Percentiles rank a stretch among this genome's conserved stretches.
phyloP scores from a whole-genome alignment of 371 early-diverging fungal genomes.

The Blakeslea trispora region DNA sequence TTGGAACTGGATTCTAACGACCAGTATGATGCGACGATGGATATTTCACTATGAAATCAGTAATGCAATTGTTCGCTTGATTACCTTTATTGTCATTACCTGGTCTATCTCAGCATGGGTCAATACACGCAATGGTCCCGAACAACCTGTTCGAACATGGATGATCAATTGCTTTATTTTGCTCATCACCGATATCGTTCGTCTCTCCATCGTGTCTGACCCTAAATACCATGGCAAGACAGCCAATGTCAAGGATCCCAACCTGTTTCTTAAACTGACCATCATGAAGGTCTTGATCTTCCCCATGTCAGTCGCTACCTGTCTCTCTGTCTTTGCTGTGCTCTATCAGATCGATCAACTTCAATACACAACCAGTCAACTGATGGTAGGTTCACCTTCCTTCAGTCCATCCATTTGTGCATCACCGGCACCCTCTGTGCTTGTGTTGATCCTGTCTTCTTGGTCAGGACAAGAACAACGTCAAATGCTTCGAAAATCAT shows the following conservation, averaged over 20 bases:
- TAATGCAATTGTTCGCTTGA: constrained; percentile 58
- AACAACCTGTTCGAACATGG: constrained; percentile 63
- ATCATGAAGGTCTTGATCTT: constrained; percentile 52
- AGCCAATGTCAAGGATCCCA: constrained; percentile 27
- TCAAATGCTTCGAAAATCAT: constrained; percentile 50
- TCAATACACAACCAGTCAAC: constrained; percentile 49
- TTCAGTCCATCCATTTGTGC: constrained; percentile 10
- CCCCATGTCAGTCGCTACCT: constrained; percentile 56
- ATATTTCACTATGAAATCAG: constrained; percentile 60
- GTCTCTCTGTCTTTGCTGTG: constrained; percentile 58
- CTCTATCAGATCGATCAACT: constrained; percentile 53
- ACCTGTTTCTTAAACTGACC: constrained; percentile 42
- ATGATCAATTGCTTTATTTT: constrained; percentile 56
- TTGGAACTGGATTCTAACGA: constrained; percentile 64
- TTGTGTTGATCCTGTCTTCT: constrained; percentile 58
- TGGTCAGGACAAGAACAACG: constrained; percentile 56
- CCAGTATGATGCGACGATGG: constrained; percentile 65
- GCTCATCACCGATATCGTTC: constrained; percentile 52
- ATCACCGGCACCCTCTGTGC: constrained; percentile 20
- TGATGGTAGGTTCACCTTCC: constrained; percentile 39
- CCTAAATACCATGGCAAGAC: constrained; percentile 44
- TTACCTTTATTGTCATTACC: constrained; percentile 59
- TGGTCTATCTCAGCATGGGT: constrained; percentile 60
- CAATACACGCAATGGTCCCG: constrained; percentile 48
- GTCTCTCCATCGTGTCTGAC: constrained; percentile 49